Conservation (phyloP, 805 yeast species). For the Jamesozyma piceae region DNA sequence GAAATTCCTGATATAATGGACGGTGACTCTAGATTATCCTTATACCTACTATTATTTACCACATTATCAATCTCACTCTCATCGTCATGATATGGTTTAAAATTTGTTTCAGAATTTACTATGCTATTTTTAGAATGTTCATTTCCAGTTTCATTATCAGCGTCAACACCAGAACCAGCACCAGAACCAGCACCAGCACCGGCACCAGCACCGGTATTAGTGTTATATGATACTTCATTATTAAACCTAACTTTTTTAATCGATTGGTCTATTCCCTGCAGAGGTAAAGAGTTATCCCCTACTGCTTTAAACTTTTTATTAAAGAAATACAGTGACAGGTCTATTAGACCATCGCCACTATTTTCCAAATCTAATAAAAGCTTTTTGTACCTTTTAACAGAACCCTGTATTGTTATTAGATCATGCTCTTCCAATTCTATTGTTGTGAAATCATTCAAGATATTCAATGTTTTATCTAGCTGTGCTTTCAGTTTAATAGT, state of each 20-base stretch:
- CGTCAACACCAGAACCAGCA: too few relatives aligned
- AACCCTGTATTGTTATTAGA: conserved; percentile 3
- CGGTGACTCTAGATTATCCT: not conserved
- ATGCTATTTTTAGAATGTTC: too few relatives aligned
- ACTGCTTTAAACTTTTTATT: not conserved
- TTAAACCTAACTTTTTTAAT: conserved; percentile 20
- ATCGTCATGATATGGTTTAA: conserved; percentile 23
- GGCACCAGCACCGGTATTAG: too few relatives aligned
- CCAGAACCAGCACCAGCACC: too few relatives aligned
- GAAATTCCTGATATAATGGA: conserved; percentile 9
- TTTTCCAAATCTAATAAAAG: conserved; percentile 9
- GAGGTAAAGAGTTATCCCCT: not conserved
- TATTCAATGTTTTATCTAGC: conserved; percentile 7
- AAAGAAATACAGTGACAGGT: not conserved
- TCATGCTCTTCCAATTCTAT: not conserved
- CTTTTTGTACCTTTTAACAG: conserved; percentile 10
- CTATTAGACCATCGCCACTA: not conserved
- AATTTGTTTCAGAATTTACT: not conserved
- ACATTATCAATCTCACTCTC: conserved; percentile 1
- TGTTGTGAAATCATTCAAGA: not conserved
- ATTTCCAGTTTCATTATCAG: not conserved
- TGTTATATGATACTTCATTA: conserved; percentile 13
- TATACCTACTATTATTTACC: not conserved
- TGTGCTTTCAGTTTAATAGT: conserved; percentile 18
- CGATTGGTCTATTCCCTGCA: not conserved